Conservation (phyloP, 73 alveolate species). For the Tetrahymena malaccensis region DNA sequence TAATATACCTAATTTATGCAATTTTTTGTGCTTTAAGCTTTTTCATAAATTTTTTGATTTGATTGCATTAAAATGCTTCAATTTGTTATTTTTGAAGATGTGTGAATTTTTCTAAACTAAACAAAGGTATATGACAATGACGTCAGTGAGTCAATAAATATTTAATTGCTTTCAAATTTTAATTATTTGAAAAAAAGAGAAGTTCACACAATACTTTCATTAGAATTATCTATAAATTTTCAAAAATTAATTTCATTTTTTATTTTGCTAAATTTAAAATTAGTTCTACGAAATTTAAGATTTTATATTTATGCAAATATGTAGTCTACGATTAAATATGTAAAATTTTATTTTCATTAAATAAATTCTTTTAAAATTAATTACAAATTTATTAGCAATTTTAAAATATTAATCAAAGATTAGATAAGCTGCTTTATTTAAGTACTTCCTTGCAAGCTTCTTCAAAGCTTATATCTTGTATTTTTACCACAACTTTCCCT, state of each 20-base stretch:
- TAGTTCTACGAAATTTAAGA: background rate
- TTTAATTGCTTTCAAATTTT: background rate
- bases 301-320: too few species aligned
- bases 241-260: too few species aligned
- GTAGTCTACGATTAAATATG: background rate
- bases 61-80: background rate
- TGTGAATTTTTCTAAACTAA: background rate
- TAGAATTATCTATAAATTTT: too few species aligned
- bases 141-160: background rate
- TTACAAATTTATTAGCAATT: too few species aligned
- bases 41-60: background rate
- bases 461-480: background rate
- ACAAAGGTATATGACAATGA: background rate
- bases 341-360: too few species aligned
- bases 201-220: background rate
- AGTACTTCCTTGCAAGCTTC: background rate
- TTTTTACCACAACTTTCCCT: conserved; percentile 6
- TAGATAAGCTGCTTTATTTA: background rate
- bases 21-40: too few species aligned
- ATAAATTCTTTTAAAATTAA: too few species aligned
- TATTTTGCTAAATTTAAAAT: too few species aligned
- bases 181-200: background rate
- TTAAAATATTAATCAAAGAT: background rate
- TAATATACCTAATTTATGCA: background rate
- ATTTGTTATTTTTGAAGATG: too few species aligned